Base-by-base conservation (phyloP, 2,329 filamentous ascomycete genomes). In the Sclerotinia trifoliorum region DNA sequence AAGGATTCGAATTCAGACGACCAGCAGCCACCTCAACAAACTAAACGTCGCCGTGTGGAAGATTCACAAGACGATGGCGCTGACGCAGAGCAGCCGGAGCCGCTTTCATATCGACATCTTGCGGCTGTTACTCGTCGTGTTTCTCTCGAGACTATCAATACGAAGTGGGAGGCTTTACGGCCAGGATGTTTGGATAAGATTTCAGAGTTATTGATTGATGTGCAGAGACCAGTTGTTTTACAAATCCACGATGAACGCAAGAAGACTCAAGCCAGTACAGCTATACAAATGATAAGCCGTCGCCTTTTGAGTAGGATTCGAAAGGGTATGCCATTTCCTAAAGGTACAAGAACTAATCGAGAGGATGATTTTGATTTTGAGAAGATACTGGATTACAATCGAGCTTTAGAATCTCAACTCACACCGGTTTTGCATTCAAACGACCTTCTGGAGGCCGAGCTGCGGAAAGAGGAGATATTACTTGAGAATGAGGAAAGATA, bases 351-450 rank as follows among this genome's bases (percentile, higher is more conserved):
- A 65, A 81, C 80, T 10, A 80, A 82, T 21, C 82, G 86, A 62
- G 85, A 84, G 56, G 80, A 83, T 39, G 87, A 90, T 74, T 85
- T 92, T 58, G 84, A 90, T 74, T 88, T 88, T 71, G 89, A 92
- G 75, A 85, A 83, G 73, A 84, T 88, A 19, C 80, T 89, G 11
- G 85, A 88, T 73, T 84, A 83, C n/a, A 86, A 86, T 70, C 79
- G 81, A 68, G 78, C 78, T 11, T 77, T 90, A 35, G 85, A 90
- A 75, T 80, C 80, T 69, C 83, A 85, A 78, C 83, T 92, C 6
- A 88, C 86, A 21, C 86, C 88, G 1, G 80, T 85, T 26, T 78
- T 88, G 54, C 88, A 92, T 77, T 83, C 86, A 5, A 84, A 90
- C 32, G 83, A 85, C 71, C 78, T 92, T 57, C 80, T 92, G 44